phyloP scores from a whole-genome alignment of 1,284 basidiomycete genomes.

The Phlebopus sp. region DNA sequence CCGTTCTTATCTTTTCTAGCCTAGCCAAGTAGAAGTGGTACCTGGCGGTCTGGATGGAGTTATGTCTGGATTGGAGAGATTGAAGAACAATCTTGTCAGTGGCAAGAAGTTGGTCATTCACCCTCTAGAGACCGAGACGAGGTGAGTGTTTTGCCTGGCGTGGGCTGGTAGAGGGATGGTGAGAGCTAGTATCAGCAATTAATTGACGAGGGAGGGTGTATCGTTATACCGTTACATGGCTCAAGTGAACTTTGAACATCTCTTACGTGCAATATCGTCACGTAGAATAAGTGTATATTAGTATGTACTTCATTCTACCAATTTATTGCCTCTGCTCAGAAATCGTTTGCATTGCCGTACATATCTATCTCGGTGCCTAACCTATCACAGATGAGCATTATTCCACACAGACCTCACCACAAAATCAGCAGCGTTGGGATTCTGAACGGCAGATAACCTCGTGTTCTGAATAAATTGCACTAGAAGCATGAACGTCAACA shows the following conservation, averaged over 20 bases:
- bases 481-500: conserved; percentile 18
- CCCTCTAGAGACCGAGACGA: conserved; percentile 13
- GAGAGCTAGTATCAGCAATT: background rate
- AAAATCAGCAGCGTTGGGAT: conserved; percentile 44
- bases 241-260: no score
- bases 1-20: conserved; percentile 8
- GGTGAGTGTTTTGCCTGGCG: background rate
- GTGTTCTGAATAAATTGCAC: conserved; percentile 46
- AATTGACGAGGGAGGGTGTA: background rate
- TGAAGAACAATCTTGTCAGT: conserved; percentile 26
- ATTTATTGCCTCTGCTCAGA: no score
- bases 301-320: no score
- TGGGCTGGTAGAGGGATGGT: background rate
- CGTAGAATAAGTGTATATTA: no score
- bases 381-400: conserved; percentile 42
- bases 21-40: conserved; percentile 21
- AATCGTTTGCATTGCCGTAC: no score
- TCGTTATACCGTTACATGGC: no score
- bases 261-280: no score
- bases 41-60: conserved; percentile 22
- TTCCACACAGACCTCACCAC: conserved; percentile 57
- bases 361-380: no score
- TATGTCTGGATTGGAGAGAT: conserved; percentile 16
- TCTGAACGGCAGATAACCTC: conserved; percentile 36
- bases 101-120: conserved; percentile 14